phyloP scores from a whole-genome alignment of 106 monocot genomes.

The Phalaenopsis equestris region DNA sequence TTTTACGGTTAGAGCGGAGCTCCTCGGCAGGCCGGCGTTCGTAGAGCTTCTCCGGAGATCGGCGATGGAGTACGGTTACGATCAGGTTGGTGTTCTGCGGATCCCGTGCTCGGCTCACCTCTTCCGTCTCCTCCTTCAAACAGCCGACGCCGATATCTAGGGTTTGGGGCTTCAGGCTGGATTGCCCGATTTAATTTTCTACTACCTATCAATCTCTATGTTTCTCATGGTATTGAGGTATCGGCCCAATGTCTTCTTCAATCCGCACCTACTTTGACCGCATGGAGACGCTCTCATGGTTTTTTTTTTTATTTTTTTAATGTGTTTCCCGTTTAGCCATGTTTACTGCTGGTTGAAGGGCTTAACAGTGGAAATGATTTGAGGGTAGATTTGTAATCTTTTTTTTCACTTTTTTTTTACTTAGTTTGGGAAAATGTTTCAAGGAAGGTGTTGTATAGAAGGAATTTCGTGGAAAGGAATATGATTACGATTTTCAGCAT shows the following conservation, averaged over 20 bases:
- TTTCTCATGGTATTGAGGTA: neutral
- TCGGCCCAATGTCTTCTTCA: neutral
- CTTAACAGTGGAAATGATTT: neutral
- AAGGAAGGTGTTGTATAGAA: neutral
- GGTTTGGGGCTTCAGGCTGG: too few relatives aligned
- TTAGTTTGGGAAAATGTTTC: neutral
- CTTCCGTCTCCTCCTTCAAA: slow-evolving; percentile 21
- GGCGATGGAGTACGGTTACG: slow-evolving; percentile 68
- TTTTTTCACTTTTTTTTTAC: neutral
- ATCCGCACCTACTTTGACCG: neutral
- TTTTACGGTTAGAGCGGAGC: slow-evolving; percentile 46
- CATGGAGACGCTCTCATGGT: neutral
- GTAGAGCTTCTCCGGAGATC: slow-evolving; percentile 40
- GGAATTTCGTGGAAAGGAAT: neutral
- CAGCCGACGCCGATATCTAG: neutral
- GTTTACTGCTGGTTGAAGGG: neutral
- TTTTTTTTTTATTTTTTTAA: neutral
- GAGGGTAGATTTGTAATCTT: neutral
- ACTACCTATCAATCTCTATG: neutral
- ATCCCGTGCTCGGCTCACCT: slow-evolving; percentile 52
- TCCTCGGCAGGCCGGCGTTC: slow-evolving; percentile 38
- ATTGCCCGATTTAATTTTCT: neutral
- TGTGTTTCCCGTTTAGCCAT: neutral
- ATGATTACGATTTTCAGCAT: neutral
- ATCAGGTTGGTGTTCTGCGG: slow-evolving; percentile 46